phyloP scores from a whole-genome alignment of 1,139 yeast genomes.

The Pichia sp. region DNA sequence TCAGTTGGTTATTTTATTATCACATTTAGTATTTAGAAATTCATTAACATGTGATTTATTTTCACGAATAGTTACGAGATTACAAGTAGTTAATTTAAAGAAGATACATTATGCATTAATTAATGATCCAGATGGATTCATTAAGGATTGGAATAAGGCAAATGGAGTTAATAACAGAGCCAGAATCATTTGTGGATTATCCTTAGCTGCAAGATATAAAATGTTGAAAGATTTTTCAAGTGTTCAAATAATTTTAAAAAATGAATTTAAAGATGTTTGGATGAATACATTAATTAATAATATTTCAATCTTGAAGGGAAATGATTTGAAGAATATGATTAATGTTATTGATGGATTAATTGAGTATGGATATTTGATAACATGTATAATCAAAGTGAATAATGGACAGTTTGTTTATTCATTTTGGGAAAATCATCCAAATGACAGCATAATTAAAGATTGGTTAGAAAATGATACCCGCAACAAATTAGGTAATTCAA shows the following conservation, averaged over 20 bases:
- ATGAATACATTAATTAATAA: slow-evolving; percentile 15
- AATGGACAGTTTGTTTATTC: slow-evolving; percentile 17
- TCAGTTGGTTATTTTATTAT: slow-evolving; percentile 14
- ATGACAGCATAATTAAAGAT: slow-evolving; percentile 13
- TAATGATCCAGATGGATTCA: slow-evolving; percentile 10
- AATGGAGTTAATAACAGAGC: slow-evolving; percentile 3
- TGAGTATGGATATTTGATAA: slow-evolving; percentile 13
- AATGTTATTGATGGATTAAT: slow-evolving; percentile 15
- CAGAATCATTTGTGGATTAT: slow-evolving; percentile 17
- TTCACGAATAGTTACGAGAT: slow-evolving; percentile 16
- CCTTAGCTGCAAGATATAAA: slow-evolving; percentile 21
- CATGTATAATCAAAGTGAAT: slow-evolving; percentile 11
- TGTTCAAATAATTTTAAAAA: slow-evolving; percentile 13
- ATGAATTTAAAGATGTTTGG: slow-evolving; percentile 18
- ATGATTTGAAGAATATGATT: slow-evolving; percentile 20
- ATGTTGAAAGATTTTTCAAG: slow-evolving; percentile 16
- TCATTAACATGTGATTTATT: slow-evolving; percentile 12
- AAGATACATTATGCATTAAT: slow-evolving; percentile 13
- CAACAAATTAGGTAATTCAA: not conserved
- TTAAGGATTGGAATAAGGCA: slow-evolving; percentile 7
- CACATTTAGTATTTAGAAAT: slow-evolving; percentile 19
- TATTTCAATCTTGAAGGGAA: slow-evolving; percentile 7
- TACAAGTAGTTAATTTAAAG: slow-evolving; percentile 13
- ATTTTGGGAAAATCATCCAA: slow-evolving; percentile 23
- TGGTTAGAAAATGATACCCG: slow-evolving; percentile 9